Evolutionary conservation across 306 rosid genomes (phyloP).

Genomic region (Prosopis cineraria): DNA sequence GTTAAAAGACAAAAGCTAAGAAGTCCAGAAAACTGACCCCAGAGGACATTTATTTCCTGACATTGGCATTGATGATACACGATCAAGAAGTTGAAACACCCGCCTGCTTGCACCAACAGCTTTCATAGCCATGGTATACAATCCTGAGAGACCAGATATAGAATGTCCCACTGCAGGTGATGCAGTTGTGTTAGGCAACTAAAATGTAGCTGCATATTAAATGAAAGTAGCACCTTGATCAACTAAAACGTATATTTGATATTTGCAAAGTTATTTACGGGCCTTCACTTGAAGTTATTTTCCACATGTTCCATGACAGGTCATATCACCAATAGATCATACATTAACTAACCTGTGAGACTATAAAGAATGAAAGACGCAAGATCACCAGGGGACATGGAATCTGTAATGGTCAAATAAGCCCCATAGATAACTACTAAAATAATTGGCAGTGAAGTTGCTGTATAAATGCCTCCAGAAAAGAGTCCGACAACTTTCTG

Average conservation of each 20-base stretch:
- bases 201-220: not conserved
- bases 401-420: slow-evolving; percentile 66
- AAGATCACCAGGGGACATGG: slow-evolving; percentile 70
- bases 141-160: slow-evolving; percentile 72
- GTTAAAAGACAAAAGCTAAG: not conserved
- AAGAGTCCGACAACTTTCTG: slow-evolving; percentile 80
- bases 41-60: slow-evolving; percentile 70
- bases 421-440: slow-evolving; percentile 81
- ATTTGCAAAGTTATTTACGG: too few relatives aligned
- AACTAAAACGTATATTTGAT: not conserved
- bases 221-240: too few relatives aligned
- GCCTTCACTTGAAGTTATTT: not conserved
- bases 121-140: slow-evolving; percentile 73
- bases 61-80: slow-evolving; percentile 64
- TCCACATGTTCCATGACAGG: not conserved
- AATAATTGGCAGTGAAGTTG: slow-evolving; percentile 66
- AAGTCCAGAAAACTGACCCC: slow-evolving; percentile 53
- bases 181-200: slow-evolving; percentile 7
- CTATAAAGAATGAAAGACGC: slow-evolving; percentile 88
- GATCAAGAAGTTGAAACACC: slow-evolving; percentile 82
- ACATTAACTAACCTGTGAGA: slow-evolving; percentile 63
- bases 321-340: not conserved
- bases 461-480: slow-evolving; percentile 75
- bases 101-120: slow-evolving; percentile 85
- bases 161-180: slow-evolving; percentile 66